phyloP scores from a whole-genome alignment of 768 basidiomycete genomes.

The Leccinellum albellum region DNA sequence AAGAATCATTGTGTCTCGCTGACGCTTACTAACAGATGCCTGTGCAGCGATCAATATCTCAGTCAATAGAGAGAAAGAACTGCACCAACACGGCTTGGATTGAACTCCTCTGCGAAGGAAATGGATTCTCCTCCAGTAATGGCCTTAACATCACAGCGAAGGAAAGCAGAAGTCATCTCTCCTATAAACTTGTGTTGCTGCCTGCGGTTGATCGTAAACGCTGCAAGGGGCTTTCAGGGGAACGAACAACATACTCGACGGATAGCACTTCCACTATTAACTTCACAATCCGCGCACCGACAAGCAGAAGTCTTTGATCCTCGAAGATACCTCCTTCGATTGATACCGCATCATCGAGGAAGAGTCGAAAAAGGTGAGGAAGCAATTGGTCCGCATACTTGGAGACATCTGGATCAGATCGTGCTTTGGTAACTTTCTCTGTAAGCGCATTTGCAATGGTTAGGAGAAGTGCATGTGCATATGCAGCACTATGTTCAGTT shows the following conservation, averaged over 20 bases:
- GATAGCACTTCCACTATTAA: constrained; percentile 62
- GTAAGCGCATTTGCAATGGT: constrained; percentile 62
- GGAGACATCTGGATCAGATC: constrained; percentile 64
- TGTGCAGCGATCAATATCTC: constrained; percentile 6
- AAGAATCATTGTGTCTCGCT: constrained; percentile 64
- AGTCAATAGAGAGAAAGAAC: background rate
- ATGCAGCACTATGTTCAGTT: constrained; percentile 68
- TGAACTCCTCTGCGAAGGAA: constrained; percentile 33
- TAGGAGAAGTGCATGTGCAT: constrained; percentile 77
- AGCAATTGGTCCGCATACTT: constrained; percentile 80
- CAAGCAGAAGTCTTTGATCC: constrained; percentile 35
- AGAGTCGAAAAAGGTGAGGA: constrained; percentile 65
- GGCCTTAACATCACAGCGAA: constrained; percentile 41
- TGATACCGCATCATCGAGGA: constrained; percentile 39
- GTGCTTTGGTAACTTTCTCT: constrained; percentile 41
- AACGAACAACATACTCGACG: constrained; percentile 51
- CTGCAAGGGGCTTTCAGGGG: background rate
- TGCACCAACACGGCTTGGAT: constrained; percentile 49
- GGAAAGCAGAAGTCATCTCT: constrained; percentile 38
- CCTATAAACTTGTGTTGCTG: constrained; percentile 58
- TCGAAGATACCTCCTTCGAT: constrained; percentile 24
- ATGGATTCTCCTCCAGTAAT: constrained; percentile 56
- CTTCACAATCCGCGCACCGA: constrained; percentile 64
- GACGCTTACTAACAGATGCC: constrained; percentile 25
- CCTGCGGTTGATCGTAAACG: constrained; percentile 28